Conservation (phyloP, 192 early-diverging fungal genomes). For the Coemansia sp. region DNA sequence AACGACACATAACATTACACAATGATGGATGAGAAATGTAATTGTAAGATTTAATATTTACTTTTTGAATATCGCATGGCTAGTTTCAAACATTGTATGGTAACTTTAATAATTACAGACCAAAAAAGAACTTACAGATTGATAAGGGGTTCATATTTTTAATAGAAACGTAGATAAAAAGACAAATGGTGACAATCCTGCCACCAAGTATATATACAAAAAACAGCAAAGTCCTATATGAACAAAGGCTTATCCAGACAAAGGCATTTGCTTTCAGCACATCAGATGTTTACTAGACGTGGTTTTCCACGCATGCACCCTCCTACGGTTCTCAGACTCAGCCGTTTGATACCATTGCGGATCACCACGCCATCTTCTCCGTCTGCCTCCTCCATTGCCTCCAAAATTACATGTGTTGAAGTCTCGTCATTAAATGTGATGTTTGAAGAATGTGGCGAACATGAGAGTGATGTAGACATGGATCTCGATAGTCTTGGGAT, state of each 20-base stretch:
- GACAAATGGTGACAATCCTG: too few relatives aligned
- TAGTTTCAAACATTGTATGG: too few relatives aligned
- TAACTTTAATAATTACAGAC: too few relatives aligned
- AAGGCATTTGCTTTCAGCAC: background rate
- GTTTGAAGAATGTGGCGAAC: slow-evolving; percentile 22
- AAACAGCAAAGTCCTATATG: too few relatives aligned
- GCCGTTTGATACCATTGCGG: slow-evolving; percentile 41
- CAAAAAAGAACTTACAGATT: too few relatives aligned
- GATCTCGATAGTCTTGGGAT: background rate
- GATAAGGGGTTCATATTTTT: too few relatives aligned
- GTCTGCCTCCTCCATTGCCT: slow-evolving; percentile 41
- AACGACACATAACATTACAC: too few relatives aligned
- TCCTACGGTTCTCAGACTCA: slow-evolving; percentile 34
- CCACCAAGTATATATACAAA: too few relatives aligned
- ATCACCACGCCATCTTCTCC: slow-evolving; percentile 36
- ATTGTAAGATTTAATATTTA: too few relatives aligned
- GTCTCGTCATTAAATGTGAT: slow-evolving; percentile 30
- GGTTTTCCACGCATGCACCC: slow-evolving; percentile 30
- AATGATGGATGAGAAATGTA: too few relatives aligned
- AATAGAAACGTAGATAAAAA: too few relatives aligned
- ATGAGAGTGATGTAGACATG: slow-evolving; percentile 15
- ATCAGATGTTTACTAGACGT: slow-evolving; percentile 38
- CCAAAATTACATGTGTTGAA: slow-evolving; percentile 11
- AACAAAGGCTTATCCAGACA: background rate
- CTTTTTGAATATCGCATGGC: too few relatives aligned